Evolutionary conservation across 371 early-diverging fungal species (phyloP).

Genomic region (Batkoa obscura): DNA sequence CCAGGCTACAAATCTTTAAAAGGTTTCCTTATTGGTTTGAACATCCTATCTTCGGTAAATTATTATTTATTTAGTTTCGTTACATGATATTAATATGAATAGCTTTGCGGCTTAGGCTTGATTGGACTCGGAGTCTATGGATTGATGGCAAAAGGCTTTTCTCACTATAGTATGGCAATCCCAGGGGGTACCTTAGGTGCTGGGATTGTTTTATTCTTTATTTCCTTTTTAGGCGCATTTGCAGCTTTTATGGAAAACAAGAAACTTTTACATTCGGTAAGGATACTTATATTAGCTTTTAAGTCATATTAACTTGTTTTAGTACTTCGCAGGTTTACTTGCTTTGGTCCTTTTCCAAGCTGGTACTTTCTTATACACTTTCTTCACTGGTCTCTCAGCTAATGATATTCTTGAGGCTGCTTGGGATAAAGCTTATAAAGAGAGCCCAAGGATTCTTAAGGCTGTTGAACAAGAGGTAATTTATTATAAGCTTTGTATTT

Average conservation of each 20-base stretch:
- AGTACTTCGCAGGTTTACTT: conserved; percentile 1
- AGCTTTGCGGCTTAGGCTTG: neutral
- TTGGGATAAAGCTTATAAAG: conserved; percentile 7
- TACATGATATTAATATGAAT: neutral
- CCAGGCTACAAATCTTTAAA: neutral
- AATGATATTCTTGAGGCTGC: neutral
- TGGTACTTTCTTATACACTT: neutral
- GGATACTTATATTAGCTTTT: too few species aligned
- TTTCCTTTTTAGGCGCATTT: neutral
- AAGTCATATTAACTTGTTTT: neutral
- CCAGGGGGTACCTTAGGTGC: neutral
- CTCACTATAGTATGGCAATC: neutral
- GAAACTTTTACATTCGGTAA: neutral
- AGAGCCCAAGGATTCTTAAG: conserved; percentile 2
- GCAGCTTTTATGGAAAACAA: neutral
- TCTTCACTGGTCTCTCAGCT: neutral
- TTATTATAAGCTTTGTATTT: neutral
- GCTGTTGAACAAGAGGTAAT: conserved; percentile 7
- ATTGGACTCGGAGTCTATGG: conserved; percentile 2
- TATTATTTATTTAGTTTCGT: neutral
- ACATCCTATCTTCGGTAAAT: neutral
- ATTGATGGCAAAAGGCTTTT: neutral
- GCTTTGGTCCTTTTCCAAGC: neutral
- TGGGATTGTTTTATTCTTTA: neutral
- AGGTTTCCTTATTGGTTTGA: neutral